Evolutionary conservation across 2,329 filamentous ascomycete genomes (phyloP).

Genomic region (Cladosporium sp.): DNA sequence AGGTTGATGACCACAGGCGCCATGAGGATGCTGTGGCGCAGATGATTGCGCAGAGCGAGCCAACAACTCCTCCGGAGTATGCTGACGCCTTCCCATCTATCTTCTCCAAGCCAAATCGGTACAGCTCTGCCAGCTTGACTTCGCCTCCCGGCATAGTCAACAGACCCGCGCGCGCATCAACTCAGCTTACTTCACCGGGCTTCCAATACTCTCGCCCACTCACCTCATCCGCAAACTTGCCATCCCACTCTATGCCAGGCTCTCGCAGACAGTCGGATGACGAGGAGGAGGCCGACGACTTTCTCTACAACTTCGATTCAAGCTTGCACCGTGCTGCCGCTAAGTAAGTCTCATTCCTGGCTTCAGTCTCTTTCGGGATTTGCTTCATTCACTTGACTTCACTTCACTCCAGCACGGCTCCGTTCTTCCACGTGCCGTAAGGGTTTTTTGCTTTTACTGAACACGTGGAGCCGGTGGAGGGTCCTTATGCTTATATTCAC

Average conservation of each 20-base stretch:
- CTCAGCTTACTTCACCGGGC: slow-evolving; percentile 5
- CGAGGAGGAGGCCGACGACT: slow-evolving; percentile 75
- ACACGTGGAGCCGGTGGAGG: no score
- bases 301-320: slow-evolving; percentile 51
- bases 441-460: no score
- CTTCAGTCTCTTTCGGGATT: no score
- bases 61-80: slow-evolving; percentile 92
- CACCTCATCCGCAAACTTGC: slow-evolving; percentile 52
- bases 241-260: slow-evolving; percentile 79
- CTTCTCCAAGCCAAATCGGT: slow-evolving; percentile 78
- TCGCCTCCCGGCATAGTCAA: slow-evolving; percentile 62
- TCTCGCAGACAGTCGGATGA: slow-evolving; percentile 85
- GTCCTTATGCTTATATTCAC: no score
- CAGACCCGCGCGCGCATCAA: slow-evolving; percentile 37
- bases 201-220: slow-evolving; percentile 64
- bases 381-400: no score
- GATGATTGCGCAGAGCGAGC: slow-evolving; percentile 72
- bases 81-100: slow-evolving; percentile 66
- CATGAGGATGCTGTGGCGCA: slow-evolving; percentile 71
- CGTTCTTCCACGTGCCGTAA: no score
- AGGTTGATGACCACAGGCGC: slow-evolving; percentile 77
- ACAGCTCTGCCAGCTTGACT: slow-evolving; percentile 82
- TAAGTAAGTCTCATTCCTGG: slow-evolving; percentile 61
- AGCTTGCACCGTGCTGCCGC: slow-evolving; percentile 68
- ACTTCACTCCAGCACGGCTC: no score